Evolutionary conservation across 108 stramenopile species (phyloP), one percentile per base, ranked within the genome.

Genomic region (Hondaea fermentalgiana): DNA sequence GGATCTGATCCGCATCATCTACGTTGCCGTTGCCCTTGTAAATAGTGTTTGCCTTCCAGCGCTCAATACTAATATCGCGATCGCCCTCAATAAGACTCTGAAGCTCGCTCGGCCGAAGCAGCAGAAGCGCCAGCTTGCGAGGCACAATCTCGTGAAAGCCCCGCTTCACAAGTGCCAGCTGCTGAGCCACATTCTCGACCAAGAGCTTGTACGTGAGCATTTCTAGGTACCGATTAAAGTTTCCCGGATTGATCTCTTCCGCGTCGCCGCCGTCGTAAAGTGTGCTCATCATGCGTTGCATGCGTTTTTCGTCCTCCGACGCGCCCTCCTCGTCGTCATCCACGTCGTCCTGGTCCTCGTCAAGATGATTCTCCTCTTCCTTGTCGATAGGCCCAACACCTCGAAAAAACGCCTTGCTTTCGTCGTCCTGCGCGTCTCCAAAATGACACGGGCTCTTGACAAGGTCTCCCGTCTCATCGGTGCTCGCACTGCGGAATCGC

Each of bases 171-270:
- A 83, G 19, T 6, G 76, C 76, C 6, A 83, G 49, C 23, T 83
- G 76, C n/a, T 47, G 45, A 43, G 76, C 76, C n/a, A 83, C 76
- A 83, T 83, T 83, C 76, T 83, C 76, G 14, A 83, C 76, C 45
- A 83, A 3, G 8, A 83, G 76, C 51, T 83, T 83, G 76, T 21
- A 83, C 25, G 76, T 83, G 49, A 83, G 49, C 76, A 83, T 83
- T 35, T 83, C 76, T 4, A 83, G 51, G 28, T 83, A 83, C 4
- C 51, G 6, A 35, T 83, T 45, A 83, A 83, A 83, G 76, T 83
- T 83, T 8, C 10, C 76, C 45, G 76, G 76, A 12, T 12, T 47
- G 28, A 83, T 83, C 4, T 53, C 49, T 45, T 83, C 49, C 76
- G 49, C 16, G 6, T 83, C 49, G 4, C 76, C 76, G 4, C 76